Percentiles rank a stretch among this genome's conserved stretches.
Conservation (phyloP, 176 grass and related monocot species). For the Ampelocalamus luodianensis region DNA sequence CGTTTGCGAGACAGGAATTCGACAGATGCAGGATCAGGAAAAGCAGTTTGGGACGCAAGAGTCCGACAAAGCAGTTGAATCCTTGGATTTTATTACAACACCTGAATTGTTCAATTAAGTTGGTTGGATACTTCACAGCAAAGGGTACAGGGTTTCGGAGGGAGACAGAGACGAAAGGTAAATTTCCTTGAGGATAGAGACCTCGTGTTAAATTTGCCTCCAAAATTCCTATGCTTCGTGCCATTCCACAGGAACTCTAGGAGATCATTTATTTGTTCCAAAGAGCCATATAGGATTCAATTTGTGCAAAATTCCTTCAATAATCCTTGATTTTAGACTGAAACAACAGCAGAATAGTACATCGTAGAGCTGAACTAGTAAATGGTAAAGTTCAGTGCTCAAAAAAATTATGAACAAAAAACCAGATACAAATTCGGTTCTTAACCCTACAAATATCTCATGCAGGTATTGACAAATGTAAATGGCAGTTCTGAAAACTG, state of each 20-base stretch:
- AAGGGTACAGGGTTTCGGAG: too few relatives aligned
- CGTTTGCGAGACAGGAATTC: too few relatives aligned
- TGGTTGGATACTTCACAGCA: too few relatives aligned
- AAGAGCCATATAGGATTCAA: not conserved
- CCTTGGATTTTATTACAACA: too few relatives aligned
- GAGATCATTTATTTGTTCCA: not conserved
- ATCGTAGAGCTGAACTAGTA: not conserved
- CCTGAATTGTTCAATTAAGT: too few relatives aligned
- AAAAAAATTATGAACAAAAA: conserved; percentile 27
- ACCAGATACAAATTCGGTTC: conserved; percentile 1
- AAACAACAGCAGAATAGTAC: not conserved
- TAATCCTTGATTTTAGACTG: not conserved
- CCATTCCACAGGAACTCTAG: not conserved
- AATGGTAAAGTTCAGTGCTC: not conserved
- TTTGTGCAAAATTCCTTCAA: not conserved
- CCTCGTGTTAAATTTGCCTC: not conserved
- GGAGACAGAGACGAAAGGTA: too few relatives aligned
- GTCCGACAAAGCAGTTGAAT: too few relatives aligned
- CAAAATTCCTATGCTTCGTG: not conserved
- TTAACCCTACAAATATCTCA: conserved; percentile 29
- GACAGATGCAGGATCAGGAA: too few relatives aligned
- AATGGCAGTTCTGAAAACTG: conserved; percentile 12
- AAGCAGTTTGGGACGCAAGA: too few relatives aligned
- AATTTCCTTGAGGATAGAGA: not conserved
- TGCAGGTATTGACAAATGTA: conserved; percentile 33